Evolutionary conservation across 805 yeast genomes (phyloP).

Genomic region (Cyberlindnera maclurae): DNA sequence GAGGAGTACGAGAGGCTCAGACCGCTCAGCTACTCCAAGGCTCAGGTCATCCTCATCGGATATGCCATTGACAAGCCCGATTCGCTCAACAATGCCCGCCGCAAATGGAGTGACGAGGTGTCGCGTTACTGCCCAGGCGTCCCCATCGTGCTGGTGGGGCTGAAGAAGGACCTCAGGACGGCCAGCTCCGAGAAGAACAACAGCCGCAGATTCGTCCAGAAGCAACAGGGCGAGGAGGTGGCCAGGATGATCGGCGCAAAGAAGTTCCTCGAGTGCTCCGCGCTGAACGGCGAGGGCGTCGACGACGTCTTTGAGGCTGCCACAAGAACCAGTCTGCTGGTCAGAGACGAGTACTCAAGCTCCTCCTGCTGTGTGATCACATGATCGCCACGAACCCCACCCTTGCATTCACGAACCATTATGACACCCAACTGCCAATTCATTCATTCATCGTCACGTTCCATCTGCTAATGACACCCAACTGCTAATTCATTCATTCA

Average conservation of each 20-base stretch:
- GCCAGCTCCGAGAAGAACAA: constrained; percentile 28
- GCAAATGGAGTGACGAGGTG: constrained; percentile 87
- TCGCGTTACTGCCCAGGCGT: constrained; percentile 71
- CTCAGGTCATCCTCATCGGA: constrained; percentile 79
- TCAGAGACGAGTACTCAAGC: constrained; percentile 36
- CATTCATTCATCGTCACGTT: neutral
- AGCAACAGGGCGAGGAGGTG: constrained; percentile 52
- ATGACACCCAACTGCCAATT: too few relatives aligned
- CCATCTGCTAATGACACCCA: neutral
- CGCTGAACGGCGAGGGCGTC: constrained; percentile 90
- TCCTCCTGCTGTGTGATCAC: constrained; percentile 36
- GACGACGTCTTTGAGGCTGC: constrained; percentile 92
- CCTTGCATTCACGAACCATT: too few relatives aligned
- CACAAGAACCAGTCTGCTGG: constrained; percentile 70
- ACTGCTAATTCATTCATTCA: neutral
- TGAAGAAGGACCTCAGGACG: constrained; percentile 73
- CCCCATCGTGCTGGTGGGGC: constrained; percentile 73
- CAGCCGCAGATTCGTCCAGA: constrained; percentile 42
- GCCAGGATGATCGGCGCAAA: constrained; percentile 81
- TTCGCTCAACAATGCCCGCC: constrained; percentile 71
- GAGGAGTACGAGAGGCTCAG: constrained; percentile 89
- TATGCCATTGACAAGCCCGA: constrained; percentile 83
- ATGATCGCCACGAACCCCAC: constrained; percentile 7
- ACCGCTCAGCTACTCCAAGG: constrained; percentile 81
- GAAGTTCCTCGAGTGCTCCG: constrained; percentile 79